Conservation (phyloP, 2,329 filamentous ascomycete genomes). For the Lecanosticta acicola region DNA sequence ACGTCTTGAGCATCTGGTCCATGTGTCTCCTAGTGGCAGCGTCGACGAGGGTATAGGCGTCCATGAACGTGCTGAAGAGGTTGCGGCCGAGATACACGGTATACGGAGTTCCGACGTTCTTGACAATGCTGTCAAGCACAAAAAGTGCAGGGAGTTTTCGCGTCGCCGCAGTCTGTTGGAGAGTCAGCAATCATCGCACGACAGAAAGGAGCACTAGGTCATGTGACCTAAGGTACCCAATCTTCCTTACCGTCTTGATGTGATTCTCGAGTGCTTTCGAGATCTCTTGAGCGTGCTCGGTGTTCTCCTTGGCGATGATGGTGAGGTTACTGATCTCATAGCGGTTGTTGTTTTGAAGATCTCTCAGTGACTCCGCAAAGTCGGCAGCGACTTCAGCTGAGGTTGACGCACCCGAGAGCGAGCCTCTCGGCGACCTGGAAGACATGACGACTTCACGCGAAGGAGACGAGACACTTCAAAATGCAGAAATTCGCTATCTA, state of each 20-base stretch:
- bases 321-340: slow-evolving; percentile 97
- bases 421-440: slow-evolving; percentile 37
- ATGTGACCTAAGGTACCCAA: slow-evolving; percentile 18
- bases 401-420: slow-evolving; percentile 41
- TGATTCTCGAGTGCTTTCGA: slow-evolving; percentile 86
- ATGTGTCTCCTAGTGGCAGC: slow-evolving; percentile 77
- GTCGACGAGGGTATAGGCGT: slow-evolving; percentile 87
- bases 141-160: slow-evolving; percentile 95
- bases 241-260: slow-evolving; percentile 76
- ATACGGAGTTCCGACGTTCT: slow-evolving; percentile 97
- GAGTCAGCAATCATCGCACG: slow-evolving; percentile 35
- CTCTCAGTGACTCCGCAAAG: slow-evolving; percentile 87
- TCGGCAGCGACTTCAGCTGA: slow-evolving; percentile 90
- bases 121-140: slow-evolving; percentile 95
- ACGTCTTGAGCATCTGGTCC: slow-evolving; percentile 95
- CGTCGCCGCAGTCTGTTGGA: slow-evolving; percentile 67
- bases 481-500: slow-evolving; percentile 23
- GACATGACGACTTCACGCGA: slow-evolving; percentile 50
- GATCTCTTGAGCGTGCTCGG: slow-evolving; percentile 89
- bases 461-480: slow-evolving; percentile 18
- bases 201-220: slow-evolving; percentile 10
- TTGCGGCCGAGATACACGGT: slow-evolving; percentile 90
- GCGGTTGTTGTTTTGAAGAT: slow-evolving; percentile 82
- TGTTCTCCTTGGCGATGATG: slow-evolving; percentile 95
- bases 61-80: slow-evolving; percentile 93